Percentiles rank a stretch among this genome's conserved stretches.
These are phyloP conservation scores for Saccharum spontaneum DNA, from an alignment of 176 grass and related monocot genomes.

Conservation along the genomic window DNA sequence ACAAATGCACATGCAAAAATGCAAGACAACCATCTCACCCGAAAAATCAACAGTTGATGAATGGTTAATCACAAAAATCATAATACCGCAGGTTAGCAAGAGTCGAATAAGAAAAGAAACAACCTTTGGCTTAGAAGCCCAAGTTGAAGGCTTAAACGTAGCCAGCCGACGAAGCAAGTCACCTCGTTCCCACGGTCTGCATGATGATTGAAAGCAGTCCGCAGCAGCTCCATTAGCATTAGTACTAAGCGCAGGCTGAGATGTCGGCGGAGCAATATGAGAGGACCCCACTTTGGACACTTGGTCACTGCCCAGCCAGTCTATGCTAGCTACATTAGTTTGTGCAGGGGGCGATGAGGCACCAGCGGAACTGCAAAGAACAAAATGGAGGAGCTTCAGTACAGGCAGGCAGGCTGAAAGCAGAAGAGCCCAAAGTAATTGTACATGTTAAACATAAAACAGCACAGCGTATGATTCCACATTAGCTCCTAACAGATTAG, in stretches of 20 bases:
- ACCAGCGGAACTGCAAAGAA: conserved; percentile 66
- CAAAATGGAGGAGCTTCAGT: conserved; percentile 24
- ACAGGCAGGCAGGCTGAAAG: not conserved
- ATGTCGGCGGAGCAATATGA: conserved; percentile 35
- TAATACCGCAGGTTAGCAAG: not conserved
- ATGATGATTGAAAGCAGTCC: conserved; percentile 62
- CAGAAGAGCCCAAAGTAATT: conserved; percentile 6
- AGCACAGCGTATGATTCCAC: not conserved
- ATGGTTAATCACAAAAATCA: not conserved
- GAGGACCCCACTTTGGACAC: conserved; percentile 68
- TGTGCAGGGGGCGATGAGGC: conserved; percentile 66
- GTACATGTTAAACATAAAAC: not conserved
- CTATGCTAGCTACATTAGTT: conserved; percentile 69
- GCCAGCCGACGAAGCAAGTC: conserved; percentile 84
- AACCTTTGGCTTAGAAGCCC: conserved; percentile 93
- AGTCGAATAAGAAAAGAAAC: conserved; percentile 19
- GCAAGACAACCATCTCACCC: conserved; percentile 9
- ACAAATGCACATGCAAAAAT: not conserved
- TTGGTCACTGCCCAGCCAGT: conserved; percentile 77
- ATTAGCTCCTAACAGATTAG: not conserved
- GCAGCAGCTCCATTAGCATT: conserved; percentile 58
- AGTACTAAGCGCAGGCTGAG: conserved; percentile 76
- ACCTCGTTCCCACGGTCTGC: conserved; percentile 91
- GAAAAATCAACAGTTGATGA: not conserved
- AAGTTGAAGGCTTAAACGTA: conserved; percentile 85